Percentiles rank a stretch among this genome's conserved stretches.
Conservation (phyloP, 371 early-diverging fungal species). For the Mucor saturninus region DNA sequence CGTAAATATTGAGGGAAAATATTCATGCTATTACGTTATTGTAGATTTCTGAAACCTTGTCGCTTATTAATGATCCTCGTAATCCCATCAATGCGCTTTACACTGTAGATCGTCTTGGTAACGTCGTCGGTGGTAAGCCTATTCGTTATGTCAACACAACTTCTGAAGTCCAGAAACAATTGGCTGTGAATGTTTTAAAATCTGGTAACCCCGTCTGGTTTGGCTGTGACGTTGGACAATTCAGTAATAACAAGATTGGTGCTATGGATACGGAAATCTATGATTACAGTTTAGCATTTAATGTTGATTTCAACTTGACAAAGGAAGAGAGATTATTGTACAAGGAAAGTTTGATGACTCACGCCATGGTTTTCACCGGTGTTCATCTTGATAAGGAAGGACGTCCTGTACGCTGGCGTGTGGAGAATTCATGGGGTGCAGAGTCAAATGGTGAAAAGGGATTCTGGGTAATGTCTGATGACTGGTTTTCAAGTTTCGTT, state of each 20-base stretch:
- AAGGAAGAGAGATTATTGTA: slow-evolving; percentile 78
- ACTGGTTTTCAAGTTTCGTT: slow-evolving; percentile 80
- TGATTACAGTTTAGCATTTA: slow-evolving; percentile 74
- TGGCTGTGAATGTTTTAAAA: slow-evolving; percentile 64
- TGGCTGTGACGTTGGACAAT: slow-evolving; percentile 79
- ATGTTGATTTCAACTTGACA: slow-evolving; percentile 61
- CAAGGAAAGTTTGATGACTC: slow-evolving; percentile 80
- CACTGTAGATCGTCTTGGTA: slow-evolving; percentile 81
- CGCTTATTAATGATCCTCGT: slow-evolving; percentile 82
- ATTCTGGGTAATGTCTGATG: slow-evolving; percentile 78
- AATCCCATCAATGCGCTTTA: slow-evolving; percentile 63
- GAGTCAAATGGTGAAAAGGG: slow-evolving; percentile 71
- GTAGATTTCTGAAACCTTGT: slow-evolving; percentile 68
- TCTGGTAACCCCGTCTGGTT: slow-evolving; percentile 81
- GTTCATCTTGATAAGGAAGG: slow-evolving; percentile 73
- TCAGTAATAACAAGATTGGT: slow-evolving; percentile 48
- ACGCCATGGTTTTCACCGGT: slow-evolving; percentile 86
- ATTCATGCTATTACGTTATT: not conserved
- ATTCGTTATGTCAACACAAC: slow-evolving; percentile 75
- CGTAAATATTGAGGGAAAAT: not conserved
- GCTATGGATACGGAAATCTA: slow-evolving; percentile 70
- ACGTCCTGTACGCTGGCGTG: slow-evolving; percentile 75
- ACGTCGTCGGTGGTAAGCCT: slow-evolving; percentile 71
- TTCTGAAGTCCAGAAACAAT: slow-evolving; percentile 61
- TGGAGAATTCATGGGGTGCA: slow-evolving; percentile 78